Evolutionary conservation across 2,329 filamentous ascomycete genomes (phyloP).

Genomic region (Boeremia exigua): DNA sequence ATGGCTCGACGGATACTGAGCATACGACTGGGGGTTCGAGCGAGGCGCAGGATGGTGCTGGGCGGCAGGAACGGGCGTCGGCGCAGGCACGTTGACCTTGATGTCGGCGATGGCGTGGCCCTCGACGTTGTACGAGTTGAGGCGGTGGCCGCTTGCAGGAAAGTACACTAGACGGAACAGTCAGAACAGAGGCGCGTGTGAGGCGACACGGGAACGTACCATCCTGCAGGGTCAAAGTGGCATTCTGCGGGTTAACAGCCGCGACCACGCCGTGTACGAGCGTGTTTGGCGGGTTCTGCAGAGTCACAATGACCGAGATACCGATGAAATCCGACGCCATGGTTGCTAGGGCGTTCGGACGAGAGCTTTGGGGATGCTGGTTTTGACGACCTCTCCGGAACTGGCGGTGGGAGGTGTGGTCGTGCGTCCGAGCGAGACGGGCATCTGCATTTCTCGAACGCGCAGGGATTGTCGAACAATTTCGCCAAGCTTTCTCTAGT

Average conservation of each 20-base stretch:
- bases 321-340: conserved; percentile 76
- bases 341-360: conserved; percentile 9
- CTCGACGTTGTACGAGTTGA: conserved; percentile 63
- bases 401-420: conserved; percentile 15
- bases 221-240: conserved; percentile 70
- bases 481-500: conserved; percentile 11
- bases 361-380: neutral
- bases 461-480: conserved; percentile 8
- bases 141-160: conserved; percentile 59
- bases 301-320: conserved; percentile 75
- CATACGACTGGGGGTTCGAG: conserved; percentile 23
- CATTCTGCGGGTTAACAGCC: conserved; percentile 68
- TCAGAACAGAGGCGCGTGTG: neutral
- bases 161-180: conserved; percentile 54
- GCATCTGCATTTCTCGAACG: conserved; percentile 6
- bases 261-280: conserved; percentile 74
- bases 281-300: conserved; percentile 69
- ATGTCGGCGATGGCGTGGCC: conserved; percentile 66
- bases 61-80: conserved; percentile 1
- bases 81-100: conserved; percentile 52
- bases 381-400: conserved; percentile 13
- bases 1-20: conserved; percentile 29
- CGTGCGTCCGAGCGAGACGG: conserved; percentile 1
- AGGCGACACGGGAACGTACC: conserved; percentile 56
- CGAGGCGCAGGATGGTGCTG: conserved; percentile 24